Evolutionary conservation across 257 asterid genomes (phyloP), one percentile per base, ranked within the genome.

Genomic region (Petrea volubilis): DNA sequence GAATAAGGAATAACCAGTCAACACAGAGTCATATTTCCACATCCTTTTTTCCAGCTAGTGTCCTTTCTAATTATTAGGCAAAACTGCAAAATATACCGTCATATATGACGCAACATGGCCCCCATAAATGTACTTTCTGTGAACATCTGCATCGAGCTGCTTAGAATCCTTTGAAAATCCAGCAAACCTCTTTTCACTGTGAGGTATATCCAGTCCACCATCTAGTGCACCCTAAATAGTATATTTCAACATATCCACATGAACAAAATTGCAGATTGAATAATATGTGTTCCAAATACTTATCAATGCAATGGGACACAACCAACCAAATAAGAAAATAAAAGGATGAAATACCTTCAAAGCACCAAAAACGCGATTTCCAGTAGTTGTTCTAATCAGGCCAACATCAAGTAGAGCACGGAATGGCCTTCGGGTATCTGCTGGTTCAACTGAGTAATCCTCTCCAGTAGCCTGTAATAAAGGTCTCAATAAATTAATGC

Each of bases 151-250:
- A 68, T 90, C 89, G 60, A 90, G 95, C 25, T 82, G 83, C 74
- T 87, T 88, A 65, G 78, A 68, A 7, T 90, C 95, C 81, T 88
- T 90, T 12, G 65, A 57, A 49, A 86, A 90, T 21, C 96, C 96
- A 70, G 95, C 95, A 81, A 90, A 90, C 76, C 96, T 79, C 86
- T 87, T 90, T 15, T 88, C 95, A 29, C 96, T 83, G 76, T 88
- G 96, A 57, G 96, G 96, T 69, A 90, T 80, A 74, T 90, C 95
- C 64, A 90, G 71, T 8, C 96, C 96, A 38, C 96, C 95, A 53
- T 90, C 95, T 57, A 90, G 56, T 14, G 95, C 95, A 21, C 95
- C 93, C 95, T 89, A 62, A 57, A 10, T 0, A 18, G 33, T 27
- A 36, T 14, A 17, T 18, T n/a, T 40, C 21, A 17, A 46, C 60